These are phyloP conservation scores for Pistacia atlantica DNA, from an alignment of 345 rosid species.

Conservation along the genomic window DNA sequence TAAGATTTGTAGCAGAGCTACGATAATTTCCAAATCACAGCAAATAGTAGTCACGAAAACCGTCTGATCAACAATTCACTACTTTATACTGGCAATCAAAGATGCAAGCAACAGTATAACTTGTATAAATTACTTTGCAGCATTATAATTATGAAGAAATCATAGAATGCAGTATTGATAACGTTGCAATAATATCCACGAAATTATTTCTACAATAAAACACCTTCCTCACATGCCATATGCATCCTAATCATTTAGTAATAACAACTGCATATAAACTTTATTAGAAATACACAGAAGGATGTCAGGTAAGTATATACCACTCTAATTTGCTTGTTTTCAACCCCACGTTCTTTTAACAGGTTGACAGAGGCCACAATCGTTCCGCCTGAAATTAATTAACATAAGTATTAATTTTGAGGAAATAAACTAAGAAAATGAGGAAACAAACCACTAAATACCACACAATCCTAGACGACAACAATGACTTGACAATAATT, in stretches of 20 bases:
- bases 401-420: conserved; percentile 10
- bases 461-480: background rate
- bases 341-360: conserved; percentile 67
- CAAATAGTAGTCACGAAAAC: no score
- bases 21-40: background rate
- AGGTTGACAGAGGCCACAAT: conserved; percentile 76
- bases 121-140: background rate
- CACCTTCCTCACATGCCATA: background rate
- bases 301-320: conserved; percentile 37
- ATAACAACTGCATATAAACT: background rate
- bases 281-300: background rate
- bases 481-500: no score
- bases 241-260: background rate
- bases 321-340: conserved; percentile 85
- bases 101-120: background rate
- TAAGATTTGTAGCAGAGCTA: background rate
- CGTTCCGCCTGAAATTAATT: conserved; percentile 70
- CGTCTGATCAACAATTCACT: background rate
- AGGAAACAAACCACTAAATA: conserved; percentile 9
- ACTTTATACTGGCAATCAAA: background rate
- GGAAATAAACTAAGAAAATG: background rate
- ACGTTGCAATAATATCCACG: background rate
- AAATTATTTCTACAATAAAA: background rate
- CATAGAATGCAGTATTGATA: background rate
- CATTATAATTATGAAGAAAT: background rate